phyloP scores from a whole-genome alignment of 2,329 filamentous ascomycete genomes.

The Fusarium piperis region DNA sequence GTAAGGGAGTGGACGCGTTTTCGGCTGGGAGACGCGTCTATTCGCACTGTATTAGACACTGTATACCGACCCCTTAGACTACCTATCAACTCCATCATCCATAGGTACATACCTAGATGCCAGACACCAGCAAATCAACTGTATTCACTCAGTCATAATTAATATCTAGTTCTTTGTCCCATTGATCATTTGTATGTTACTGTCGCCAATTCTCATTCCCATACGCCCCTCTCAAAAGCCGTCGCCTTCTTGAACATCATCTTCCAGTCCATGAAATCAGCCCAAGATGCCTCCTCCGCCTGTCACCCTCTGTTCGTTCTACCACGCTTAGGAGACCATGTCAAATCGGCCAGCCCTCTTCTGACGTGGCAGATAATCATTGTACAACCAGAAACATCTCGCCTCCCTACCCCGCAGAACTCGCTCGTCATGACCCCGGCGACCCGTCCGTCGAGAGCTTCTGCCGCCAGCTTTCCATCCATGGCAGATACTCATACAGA shows the following conservation, averaged over 20 bases:
- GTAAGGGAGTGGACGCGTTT: slow-evolving; percentile 32
- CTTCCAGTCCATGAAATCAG: slow-evolving; percentile 18
- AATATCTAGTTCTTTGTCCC: slow-evolving; percentile 35
- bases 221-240: slow-evolving; percentile 33
- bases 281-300: slow-evolving; percentile 19
- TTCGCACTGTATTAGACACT: slow-evolving; percentile 30
- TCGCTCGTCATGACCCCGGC: slow-evolving; percentile 14
- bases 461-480: slow-evolving; percentile 18
- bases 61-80: slow-evolving; percentile 9
- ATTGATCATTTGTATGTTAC: slow-evolving; percentile 42
- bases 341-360: slow-evolving; percentile 11
- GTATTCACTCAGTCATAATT: not conserved
- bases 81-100: not conserved
- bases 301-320: slow-evolving; percentile 14
- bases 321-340: not conserved
- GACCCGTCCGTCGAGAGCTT: slow-evolving; percentile 25
- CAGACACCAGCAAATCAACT: not conserved
- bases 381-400: slow-evolving; percentile 37
- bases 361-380: slow-evolving; percentile 28
- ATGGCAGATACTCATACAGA: slow-evolving; percentile 44
- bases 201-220: slow-evolving; percentile 33
- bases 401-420: slow-evolving; percentile 20
- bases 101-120: no score
- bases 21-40: slow-evolving; percentile 16
- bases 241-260: slow-evolving; percentile 32